Evolutionary conservation across 2,329 filamentous ascomycete genomes (phyloP).

Genomic region (Colletotrichum costaricense): DNA sequence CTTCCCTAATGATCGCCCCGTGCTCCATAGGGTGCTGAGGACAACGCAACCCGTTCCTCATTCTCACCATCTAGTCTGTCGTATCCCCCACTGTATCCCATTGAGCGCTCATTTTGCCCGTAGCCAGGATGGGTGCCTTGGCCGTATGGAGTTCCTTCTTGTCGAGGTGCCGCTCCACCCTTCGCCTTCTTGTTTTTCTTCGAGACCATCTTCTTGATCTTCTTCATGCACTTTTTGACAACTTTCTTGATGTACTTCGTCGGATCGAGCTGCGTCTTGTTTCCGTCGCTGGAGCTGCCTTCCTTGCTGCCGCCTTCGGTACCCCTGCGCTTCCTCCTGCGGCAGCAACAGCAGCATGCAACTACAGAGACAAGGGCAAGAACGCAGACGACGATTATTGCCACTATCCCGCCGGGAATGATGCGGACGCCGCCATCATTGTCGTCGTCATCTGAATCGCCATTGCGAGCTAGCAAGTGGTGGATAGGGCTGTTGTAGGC

Average conservation of each 20-base stretch:
- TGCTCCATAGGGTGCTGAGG: constrained; percentile 1
- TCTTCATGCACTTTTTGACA: constrained; percentile 19
- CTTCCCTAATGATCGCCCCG: not conserved
- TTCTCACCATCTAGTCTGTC: not conserved
- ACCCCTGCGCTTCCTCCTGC: constrained; percentile 8
- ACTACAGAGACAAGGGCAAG: not conserved
- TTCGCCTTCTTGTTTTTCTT: constrained; percentile 24
- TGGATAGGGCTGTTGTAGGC: not conserved
- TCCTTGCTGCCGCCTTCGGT: not conserved
- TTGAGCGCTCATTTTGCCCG: constrained; percentile 4
- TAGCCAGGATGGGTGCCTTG: constrained; percentile 22
- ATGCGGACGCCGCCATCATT: not conserved
- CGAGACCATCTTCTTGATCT: constrained; percentile 28
- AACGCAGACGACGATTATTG: constrained; percentile 17
- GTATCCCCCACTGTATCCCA: constrained; percentile 12
- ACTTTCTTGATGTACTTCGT: constrained; percentile 22
- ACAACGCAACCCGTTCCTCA: constrained; percentile 14
- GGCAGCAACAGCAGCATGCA: constrained; percentile 20
- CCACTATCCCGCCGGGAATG: not conserved
- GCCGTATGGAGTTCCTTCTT: not conserved
- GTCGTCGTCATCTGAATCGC: constrained; percentile 4
- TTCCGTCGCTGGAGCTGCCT: not conserved
- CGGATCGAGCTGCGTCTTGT: constrained; percentile 2
- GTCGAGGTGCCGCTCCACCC: not conserved
- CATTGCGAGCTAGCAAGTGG: not conserved